Base-by-base conservation (phyloP, 495 filamentous ascomycete genomes). In the Hyaloscypha finlandica region DNA sequence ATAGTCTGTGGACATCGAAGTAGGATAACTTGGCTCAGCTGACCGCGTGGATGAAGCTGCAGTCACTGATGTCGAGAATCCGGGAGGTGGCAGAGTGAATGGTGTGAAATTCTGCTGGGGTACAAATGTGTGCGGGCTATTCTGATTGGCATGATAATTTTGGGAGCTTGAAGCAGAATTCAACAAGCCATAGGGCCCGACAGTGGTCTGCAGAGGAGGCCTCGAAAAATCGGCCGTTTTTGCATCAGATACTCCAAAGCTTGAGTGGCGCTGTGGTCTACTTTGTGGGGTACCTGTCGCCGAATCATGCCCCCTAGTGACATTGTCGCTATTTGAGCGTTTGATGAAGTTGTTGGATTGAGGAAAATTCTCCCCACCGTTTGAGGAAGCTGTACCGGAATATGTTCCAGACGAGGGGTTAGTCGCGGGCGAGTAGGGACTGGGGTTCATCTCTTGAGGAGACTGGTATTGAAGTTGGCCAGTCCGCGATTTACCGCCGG, bases 41-140 rank as follows among this genome's bases (percentile, higher is more conserved):
- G 70, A 65, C 19, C 70, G 68, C 19, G 64, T 68, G 20, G 68
- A 37, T 4, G 68, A 25, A 22, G 68, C 60, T 20, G 70, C 31
- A 29, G 67, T 73, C 33, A 61, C 58, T 16, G 66, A 57, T 25
- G 63, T 76, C 68, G 59, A 64, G 68, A 75, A 74, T 68, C 70
- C 65, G 29, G 85, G 84, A 29, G 82, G 85, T 20, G 85, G 85
- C 20, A 87, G 76, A 60, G 78, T 82, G 61, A 88, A 88, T 8
- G 83, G 77, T 12, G 84, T 75, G 59, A 86, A 81, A 62, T 83
- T 84, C 64, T 83, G 80, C 31, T 84, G 81, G 25, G 74, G 73
- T 1, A 83, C 83, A 68, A 79, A 87, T 20, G 79, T 68, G 56
- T 82, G 82, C 61, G 75, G 76, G 69, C 65, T 70, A 20, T 62